phyloP scores from a whole-genome alignment of 208 protist genomes.

The Porcisia hertigi region DNA sequence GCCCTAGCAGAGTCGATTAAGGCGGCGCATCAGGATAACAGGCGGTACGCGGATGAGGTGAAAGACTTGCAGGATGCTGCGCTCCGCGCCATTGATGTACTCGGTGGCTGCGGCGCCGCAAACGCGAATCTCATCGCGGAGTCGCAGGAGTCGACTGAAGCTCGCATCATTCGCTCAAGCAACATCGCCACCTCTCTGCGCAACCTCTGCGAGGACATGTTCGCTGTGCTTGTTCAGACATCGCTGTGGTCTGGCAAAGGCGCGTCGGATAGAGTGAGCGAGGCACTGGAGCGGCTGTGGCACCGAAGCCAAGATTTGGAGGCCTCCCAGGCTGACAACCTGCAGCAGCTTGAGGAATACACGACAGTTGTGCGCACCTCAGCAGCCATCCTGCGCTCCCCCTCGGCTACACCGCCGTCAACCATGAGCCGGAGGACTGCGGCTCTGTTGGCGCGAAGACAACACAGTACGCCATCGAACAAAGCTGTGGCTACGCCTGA shows the following conservation, averaged over 20 bases:
- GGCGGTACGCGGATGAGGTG: conserved; percentile 23
- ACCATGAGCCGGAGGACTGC: background rate
- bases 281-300: conserved; percentile 46
- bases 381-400: conserved; percentile 13
- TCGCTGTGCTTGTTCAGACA: conserved; percentile 45
- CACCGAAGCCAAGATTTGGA: conserved; percentile 22
- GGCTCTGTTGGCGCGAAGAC: conserved; percentile 7
- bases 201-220: conserved; percentile 48
- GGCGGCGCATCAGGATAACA: conserved; percentile 4
- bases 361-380: conserved; percentile 18
- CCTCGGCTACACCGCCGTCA: background rate
- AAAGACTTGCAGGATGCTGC: conserved; percentile 44
- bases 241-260: conserved; percentile 47
- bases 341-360: conserved; percentile 19
- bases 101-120: conserved; percentile 36
- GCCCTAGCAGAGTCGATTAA: conserved; percentile 7
- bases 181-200: conserved; percentile 24
- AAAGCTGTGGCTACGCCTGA: conserved; percentile 7
- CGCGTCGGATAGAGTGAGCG: conserved; percentile 39
- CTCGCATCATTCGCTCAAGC: conserved; percentile 9
- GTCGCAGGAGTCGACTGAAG: conserved; percentile 23
- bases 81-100: conserved; percentile 36
- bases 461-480: background rate
- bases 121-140: conserved; percentile 13
- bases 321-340: conserved; percentile 8